A percentile compares a stretch with the other conserved stretches of the same genome.
These are phyloP conservation scores for Somion occarium DNA, from an alignment of 1,284 basidiomycete genomes.

Conservation along the genomic window DNA sequence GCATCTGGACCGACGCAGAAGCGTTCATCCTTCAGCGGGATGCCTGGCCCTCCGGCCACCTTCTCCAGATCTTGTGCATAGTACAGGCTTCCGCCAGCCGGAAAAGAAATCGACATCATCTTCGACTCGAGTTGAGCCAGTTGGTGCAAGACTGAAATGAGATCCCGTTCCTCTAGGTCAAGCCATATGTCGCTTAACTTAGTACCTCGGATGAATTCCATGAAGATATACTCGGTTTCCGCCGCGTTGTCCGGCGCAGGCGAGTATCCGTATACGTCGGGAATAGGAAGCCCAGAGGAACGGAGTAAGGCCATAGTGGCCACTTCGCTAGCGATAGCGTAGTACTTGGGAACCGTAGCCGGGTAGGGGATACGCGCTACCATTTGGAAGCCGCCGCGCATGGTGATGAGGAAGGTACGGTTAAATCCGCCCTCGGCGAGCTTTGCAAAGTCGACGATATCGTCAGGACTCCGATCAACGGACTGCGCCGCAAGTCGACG, in stretches of 20 bases:
- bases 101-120: slow-evolving; percentile 48
- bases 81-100: slow-evolving; percentile 50
- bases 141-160: slow-evolving; percentile 39
- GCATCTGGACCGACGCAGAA: slow-evolving; percentile 48
- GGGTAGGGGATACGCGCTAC: slow-evolving; percentile 47
- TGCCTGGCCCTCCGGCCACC: slow-evolving; percentile 26
- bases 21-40: slow-evolving; percentile 33
- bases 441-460: slow-evolving; percentile 34
- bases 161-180: slow-evolving; percentile 34
- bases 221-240: slow-evolving; percentile 47
- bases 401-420: slow-evolving; percentile 41
- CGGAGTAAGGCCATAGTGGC: slow-evolving; percentile 46
- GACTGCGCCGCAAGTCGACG: slow-evolving; percentile 43
- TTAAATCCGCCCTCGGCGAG: slow-evolving; percentile 43
- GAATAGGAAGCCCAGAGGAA: slow-evolving; percentile 40
- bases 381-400: slow-evolving; percentile 38
- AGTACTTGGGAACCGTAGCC: slow-evolving; percentile 36
- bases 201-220: slow-evolving; percentile 42
- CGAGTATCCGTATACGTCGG: slow-evolving; percentile 48
- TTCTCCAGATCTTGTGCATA: slow-evolving; percentile 39
- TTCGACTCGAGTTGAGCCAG: slow-evolving; percentile 41
- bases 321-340: slow-evolving; percentile 46
- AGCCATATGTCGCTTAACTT: slow-evolving; percentile 42
- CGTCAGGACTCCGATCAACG: slow-evolving; percentile 28
- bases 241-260: slow-evolving; percentile 42